Conservation (phyloP, 768 basidiomycete species). For the Pisolithus sp. region DNA sequence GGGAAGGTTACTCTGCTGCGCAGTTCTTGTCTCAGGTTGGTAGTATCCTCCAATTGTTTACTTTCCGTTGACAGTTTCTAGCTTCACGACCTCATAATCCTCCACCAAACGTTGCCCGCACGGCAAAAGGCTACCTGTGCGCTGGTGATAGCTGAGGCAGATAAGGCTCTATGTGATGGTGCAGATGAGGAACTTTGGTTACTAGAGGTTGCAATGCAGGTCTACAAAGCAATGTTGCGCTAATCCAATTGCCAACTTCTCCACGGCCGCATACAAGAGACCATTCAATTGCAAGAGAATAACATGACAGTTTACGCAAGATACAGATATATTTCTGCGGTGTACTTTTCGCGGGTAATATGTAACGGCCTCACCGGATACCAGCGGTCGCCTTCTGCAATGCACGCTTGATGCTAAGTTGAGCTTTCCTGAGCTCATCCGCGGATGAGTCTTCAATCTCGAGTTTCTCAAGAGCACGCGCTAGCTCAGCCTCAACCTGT, state of each 20-base stretch:
- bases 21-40: conserved; percentile 85
- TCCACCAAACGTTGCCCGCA: conserved; percentile 74
- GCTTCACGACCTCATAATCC: conserved; percentile 86
- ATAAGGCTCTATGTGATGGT: conserved; percentile 93
- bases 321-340: not conserved
- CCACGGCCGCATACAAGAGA: not conserved
- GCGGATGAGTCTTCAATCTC: conserved; percentile 93
- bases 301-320: not conserved
- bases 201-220: conserved; percentile 76
- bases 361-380: conserved; percentile 47
- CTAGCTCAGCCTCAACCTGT: conserved; percentile 96
- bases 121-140: conserved; percentile 78
- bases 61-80: conserved; percentile 26
- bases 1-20: conserved; percentile 89
- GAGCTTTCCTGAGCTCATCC: conserved; percentile 94
- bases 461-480: conserved; percentile 95
- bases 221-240: conserved; percentile 54
- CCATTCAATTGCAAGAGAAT: not conserved
- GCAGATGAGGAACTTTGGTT: conserved; percentile 97
- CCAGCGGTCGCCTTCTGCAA: conserved; percentile 96
- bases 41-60: not conserved
- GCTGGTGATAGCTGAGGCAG: conserved; percentile 86
- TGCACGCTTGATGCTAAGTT: conserved; percentile 92
- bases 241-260: not conserved
- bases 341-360: not conserved